A percentile compares a stretch with the other conserved stretches of the same genome.
phyloP scores from a whole-genome alignment of 164 flowering plant species.

The Vitis rotundifolia region DNA sequence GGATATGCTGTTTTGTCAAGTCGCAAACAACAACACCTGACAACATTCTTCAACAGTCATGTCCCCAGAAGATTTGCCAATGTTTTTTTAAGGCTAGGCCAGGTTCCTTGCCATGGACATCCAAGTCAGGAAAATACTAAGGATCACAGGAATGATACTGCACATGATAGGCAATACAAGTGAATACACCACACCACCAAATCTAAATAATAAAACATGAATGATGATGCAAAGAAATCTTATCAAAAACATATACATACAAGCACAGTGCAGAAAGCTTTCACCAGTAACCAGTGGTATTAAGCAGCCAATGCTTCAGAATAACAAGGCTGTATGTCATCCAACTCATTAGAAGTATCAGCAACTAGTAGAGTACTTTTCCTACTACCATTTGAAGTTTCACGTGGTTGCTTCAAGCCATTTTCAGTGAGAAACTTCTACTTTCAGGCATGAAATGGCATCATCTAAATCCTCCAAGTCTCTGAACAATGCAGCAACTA shows the following conservation, averaged over 20 bases:
- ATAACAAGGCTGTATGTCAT: constrained; percentile 57
- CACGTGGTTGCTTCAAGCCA: constrained; percentile 50
- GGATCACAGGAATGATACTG: constrained; percentile 91
- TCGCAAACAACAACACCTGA: constrained; percentile 61
- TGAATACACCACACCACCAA: constrained; percentile 94
- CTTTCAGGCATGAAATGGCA: constrained; percentile 71
- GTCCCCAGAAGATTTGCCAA: constrained; percentile 84
- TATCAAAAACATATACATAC: constrained; percentile 65
- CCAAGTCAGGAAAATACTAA: constrained; percentile 72
- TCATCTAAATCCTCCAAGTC: constrained; percentile 93
- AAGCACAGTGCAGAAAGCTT: constrained; percentile 67
- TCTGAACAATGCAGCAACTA: constrained; percentile 84
- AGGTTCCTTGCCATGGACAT: constrained; percentile 41
- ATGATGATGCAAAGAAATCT: constrained; percentile 78
- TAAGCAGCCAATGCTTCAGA: constrained; percentile 77
- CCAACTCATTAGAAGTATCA: constrained; percentile 42
- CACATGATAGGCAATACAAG: constrained; percentile 93
- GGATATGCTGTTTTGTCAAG: constrained; percentile 70
- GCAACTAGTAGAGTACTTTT: constrained; percentile 37
- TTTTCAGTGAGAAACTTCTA: constrained; percentile 71
- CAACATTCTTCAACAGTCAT: constrained; percentile 71
- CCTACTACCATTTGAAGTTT: constrained; percentile 34
- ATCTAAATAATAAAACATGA: constrained; percentile 65
- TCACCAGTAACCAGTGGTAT: constrained; percentile 72
- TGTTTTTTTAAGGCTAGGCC: constrained; percentile 52